phyloP scores from a whole-genome alignment of 1,284 basidiomycete genomes.

The Pyrrhoderma noxium region DNA sequence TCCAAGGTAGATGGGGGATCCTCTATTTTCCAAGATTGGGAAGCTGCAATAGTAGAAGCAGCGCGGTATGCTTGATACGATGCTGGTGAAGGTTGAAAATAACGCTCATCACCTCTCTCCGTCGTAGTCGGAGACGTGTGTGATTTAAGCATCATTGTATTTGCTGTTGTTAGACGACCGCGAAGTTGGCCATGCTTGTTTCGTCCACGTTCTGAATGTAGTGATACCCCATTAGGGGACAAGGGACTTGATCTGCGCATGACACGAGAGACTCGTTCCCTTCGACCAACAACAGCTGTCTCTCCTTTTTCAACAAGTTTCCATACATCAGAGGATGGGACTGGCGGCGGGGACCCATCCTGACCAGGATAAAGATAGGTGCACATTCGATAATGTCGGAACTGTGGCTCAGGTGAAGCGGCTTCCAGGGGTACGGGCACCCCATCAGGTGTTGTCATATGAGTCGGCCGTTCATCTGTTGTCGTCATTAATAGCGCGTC shows the following conservation, averaged over 20 bases:
- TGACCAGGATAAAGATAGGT: slow-evolving; percentile 10
- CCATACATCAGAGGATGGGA: neutral
- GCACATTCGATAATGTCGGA: slow-evolving; percentile 15
- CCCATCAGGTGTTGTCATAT: neutral
- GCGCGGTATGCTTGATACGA: slow-evolving; percentile 11
- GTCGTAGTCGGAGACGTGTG: no score
- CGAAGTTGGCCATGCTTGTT: neutral
- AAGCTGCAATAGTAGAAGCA: neutral
- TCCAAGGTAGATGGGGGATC: neutral
- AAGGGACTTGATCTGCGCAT: neutral
- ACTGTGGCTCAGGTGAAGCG: slow-evolving; percentile 4
- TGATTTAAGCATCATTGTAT: no score
- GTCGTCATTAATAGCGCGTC: neutral
- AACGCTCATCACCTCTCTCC: neutral
- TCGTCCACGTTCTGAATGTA: neutral
- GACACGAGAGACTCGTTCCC: neutral
- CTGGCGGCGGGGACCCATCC: neutral
- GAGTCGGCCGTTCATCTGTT: slow-evolving; percentile 2
- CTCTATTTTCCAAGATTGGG: slow-evolving; percentile 1
- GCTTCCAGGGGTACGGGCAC: neutral
- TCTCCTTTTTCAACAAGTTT: neutral
- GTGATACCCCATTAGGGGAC: neutral
- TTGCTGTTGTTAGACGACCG: neutral
- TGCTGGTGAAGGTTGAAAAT: slow-evolving; percentile 10
- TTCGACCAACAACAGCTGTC: neutral